Conservation (phyloP, 371 early-diverging fungal species). For the Mucor plumbeus region DNA sequence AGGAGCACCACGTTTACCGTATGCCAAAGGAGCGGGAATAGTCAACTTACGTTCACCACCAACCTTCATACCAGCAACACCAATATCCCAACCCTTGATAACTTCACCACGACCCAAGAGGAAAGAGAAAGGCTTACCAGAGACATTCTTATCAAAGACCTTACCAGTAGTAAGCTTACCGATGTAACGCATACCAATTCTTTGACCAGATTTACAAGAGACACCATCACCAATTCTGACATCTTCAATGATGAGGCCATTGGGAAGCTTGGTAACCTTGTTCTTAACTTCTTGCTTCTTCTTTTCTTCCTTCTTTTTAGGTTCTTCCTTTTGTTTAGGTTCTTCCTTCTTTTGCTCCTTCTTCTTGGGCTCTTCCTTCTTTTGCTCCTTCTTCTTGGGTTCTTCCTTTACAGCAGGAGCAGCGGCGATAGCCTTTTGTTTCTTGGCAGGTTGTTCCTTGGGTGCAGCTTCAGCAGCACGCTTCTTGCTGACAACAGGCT, state of each 20-base stretch:
- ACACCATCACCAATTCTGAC: slow-evolving; percentile 77
- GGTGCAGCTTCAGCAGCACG: slow-evolving; percentile 35
- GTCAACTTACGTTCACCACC: slow-evolving; percentile 90
- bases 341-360: slow-evolving; percentile 54
- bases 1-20: slow-evolving; percentile 87
- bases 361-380: slow-evolving; percentile 40
- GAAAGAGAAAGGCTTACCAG: slow-evolving; percentile 91
- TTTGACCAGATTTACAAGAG: slow-evolving; percentile 81
- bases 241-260: slow-evolving; percentile 86
- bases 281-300: slow-evolving; percentile 55
- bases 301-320: slow-evolving; percentile 39
- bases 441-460: slow-evolving; percentile 43
- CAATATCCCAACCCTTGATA: slow-evolving; percentile 94
- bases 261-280: slow-evolving; percentile 57
- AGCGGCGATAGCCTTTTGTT: slow-evolving; percentile 41
- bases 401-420: slow-evolving; percentile 49
- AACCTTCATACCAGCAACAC: slow-evolving; percentile 89
- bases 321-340: slow-evolving; percentile 38
- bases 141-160: slow-evolving; percentile 92
- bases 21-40: slow-evolving; percentile 86
- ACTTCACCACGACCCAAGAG: slow-evolving; percentile 90
- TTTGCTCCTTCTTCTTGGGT: slow-evolving; percentile 38
- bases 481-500: slow-evolving; percentile 47
- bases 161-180: slow-evolving; percentile 91
- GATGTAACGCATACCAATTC: slow-evolving; percentile 89